Evolutionary conservation across 768 basidiomycete genomes (phyloP), one percentile per base, ranked within the genome.

Genomic region (Lactifluus volemus): DNA sequence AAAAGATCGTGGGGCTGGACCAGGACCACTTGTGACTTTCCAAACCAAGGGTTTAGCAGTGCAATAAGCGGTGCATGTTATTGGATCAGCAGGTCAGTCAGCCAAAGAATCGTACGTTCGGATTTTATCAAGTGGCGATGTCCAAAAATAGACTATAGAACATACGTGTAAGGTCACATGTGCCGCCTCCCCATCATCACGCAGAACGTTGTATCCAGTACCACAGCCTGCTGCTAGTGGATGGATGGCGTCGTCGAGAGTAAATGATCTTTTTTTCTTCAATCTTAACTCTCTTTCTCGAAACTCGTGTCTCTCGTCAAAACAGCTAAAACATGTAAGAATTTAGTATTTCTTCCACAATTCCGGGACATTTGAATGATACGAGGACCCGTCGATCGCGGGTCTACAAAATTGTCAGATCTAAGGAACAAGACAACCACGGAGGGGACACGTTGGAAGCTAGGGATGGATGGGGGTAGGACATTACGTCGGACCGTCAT

Each of bases 61-160:
- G 57, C 58, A 59, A 45, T 5, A 38, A 45, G 58, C 58, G 17
- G 58, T 59, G 58, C 58, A 59, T 34, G 9, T 5, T 9, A 9
- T 5, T 34, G 32, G 32, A 34, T 34, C 3, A n/a, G 6, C 34
- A 10, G 14, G 32, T 45, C 44, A 34, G 45, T 17, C 12, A 12
- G 21, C 1, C 47, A 44, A 25, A 4, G n/a, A 7, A 49, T 19
- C 3, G 3, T 5, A 19, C 38, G 29, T 9, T 50, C 58, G 58
- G 58, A 38, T 34, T 45, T 36, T 19, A 49, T 34, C 19, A 14
- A 52, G 50, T 52, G 41, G 50, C 58, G 58, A 59, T 34, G 49
- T 59, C 32, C 50, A 10, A 2, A 38, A 34, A 11, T 44, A 21
- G 50, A 10, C 5, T 29, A 12, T 25, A 34, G 32, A 10, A 12